phyloP scores from a whole-genome alignment of 495 filamentous ascomycete genomes.

The Daldinia loculata region DNA sequence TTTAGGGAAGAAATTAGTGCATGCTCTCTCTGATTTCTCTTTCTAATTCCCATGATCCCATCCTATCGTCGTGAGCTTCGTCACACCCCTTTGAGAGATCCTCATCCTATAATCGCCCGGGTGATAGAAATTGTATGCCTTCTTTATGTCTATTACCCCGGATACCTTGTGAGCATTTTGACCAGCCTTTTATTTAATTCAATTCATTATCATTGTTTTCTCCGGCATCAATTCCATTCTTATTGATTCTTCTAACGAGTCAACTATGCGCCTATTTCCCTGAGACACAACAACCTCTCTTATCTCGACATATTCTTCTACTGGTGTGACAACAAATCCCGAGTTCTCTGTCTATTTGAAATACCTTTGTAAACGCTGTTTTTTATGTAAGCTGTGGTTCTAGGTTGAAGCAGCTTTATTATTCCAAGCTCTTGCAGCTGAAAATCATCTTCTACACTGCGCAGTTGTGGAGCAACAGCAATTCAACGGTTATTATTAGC shows the following conservation, averaged over 20 bases:
- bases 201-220: not conserved
- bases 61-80: slow-evolving; percentile 19
- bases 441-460: slow-evolving; percentile 5
- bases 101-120: slow-evolving; percentile 19
- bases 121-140: slow-evolving; percentile 15
- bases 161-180: slow-evolving; percentile 1
- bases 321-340: slow-evolving; percentile 17
- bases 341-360: not conserved
- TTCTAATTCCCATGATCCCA: slow-evolving; percentile 10
- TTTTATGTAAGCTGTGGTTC: slow-evolving; percentile 4
- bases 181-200: not conserved
- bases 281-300: slow-evolving; percentile 28
- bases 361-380: slow-evolving; percentile 11
- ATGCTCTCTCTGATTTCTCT: slow-evolving; percentile 17
- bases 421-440: not conserved
- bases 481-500: not conserved
- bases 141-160: not conserved
- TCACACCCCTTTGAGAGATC: slow-evolving; percentile 8
- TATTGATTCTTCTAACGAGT: slow-evolving; percentile 1
- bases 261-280: slow-evolving; percentile 14
- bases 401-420: slow-evolving; percentile 5
- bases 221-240: not conserved
- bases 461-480: too few species aligned
- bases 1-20: slow-evolving; percentile 10
- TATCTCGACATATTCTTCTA: slow-evolving; percentile 8